phyloP scores from a whole-genome alignment of 2,329 filamentous ascomycete genomes.

The Penicillium polonicum region DNA sequence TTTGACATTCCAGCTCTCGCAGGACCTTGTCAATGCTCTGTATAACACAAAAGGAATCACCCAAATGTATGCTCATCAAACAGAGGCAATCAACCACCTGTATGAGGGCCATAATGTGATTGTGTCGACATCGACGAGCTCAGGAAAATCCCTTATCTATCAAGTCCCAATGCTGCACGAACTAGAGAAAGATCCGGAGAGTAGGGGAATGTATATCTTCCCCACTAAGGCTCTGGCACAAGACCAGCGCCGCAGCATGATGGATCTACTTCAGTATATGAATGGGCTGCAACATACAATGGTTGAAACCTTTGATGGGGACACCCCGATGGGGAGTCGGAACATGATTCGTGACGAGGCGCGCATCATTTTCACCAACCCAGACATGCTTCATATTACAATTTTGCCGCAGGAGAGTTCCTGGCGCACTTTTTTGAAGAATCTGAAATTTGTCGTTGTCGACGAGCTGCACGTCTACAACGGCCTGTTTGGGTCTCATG shows the following conservation, averaged over 20 bases:
- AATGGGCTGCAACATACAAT: constrained; percentile 70
- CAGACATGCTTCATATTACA: constrained; percentile 94
- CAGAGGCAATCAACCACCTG: constrained; percentile 87
- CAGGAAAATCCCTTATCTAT: constrained; percentile 97
- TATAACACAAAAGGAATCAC: constrained; percentile 90
- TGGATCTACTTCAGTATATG: constrained; percentile 80
- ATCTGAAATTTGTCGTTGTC: constrained; percentile 85
- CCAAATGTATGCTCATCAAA: constrained; percentile 84
- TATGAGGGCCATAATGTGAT: constrained; percentile 83
- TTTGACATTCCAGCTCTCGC: constrained; percentile 80
- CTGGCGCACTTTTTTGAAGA: constrained; percentile 86
- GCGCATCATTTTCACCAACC: constrained; percentile 93
- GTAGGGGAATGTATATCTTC: constrained; percentile 95
- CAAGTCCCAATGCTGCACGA: constrained; percentile 89
- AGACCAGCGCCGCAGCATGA: constrained; percentile 85
- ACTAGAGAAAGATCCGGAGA: constrained; percentile 72
- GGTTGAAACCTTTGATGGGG: constrained; percentile 94
- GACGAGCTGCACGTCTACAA: constrained; percentile 96
- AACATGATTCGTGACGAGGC: constrained; percentile 82
- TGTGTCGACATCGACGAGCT: constrained; percentile 91
- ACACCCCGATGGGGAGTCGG: constrained; percentile 79
- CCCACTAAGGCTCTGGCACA: constrained; percentile 95
- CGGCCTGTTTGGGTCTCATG: constrained; percentile 87
- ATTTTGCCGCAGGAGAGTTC: constrained; percentile 87
- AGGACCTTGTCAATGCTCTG: constrained; percentile 89